Percentiles rank a stretch among this genome's conserved stretches.
These are phyloP conservation scores for Pseudohyphozyma bogoriensis DNA, from an alignment of 768 basidiomycete genomes.

Conservation along the genomic window DNA sequence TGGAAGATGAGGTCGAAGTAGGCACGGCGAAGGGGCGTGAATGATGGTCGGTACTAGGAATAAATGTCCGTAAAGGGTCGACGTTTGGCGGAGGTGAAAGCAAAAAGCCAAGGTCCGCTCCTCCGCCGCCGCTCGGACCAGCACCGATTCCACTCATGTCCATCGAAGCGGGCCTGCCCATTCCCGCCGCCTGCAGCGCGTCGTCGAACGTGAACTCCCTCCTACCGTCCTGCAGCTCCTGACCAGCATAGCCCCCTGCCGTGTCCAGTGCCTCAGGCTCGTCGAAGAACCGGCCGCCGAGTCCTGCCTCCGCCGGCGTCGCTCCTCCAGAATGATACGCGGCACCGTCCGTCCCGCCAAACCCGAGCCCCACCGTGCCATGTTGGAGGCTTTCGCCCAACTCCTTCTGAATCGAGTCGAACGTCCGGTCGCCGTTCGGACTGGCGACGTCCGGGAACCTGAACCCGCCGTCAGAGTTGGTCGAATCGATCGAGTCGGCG, in stretches of 20 bases:
- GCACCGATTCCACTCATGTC: background rate
- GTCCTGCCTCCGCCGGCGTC: background rate
- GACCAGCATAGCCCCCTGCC: background rate
- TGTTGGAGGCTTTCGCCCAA: too few relatives aligned
- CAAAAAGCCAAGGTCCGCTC: slow-evolving; percentile 4
- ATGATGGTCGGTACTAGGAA: too few relatives aligned
- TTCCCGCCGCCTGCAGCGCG: background rate
- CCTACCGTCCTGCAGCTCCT: background rate
- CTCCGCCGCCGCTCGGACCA: too few relatives aligned
- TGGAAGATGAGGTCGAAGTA: background rate
- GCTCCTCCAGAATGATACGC: background rate
- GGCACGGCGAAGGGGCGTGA: background rate
- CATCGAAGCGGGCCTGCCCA: background rate
- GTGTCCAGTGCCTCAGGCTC: background rate
- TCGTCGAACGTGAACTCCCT: background rate
- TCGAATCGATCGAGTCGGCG: background rate
- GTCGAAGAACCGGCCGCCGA: background rate
- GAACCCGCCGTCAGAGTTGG: background rate
- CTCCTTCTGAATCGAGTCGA: slow-evolving; percentile 20
- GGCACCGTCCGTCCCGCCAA: background rate
- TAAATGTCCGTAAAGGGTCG: background rate
- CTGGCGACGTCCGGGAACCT: slow-evolving; percentile 1
- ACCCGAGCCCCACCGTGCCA: background rate
- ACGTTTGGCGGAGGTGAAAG: slow-evolving; percentile 12
- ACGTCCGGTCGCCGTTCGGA: slow-evolving; percentile 3